Evolutionary conservation across 192 early-diverging fungal genomes (phyloP).

Genomic region (Cetraspora pellucida): DNA sequence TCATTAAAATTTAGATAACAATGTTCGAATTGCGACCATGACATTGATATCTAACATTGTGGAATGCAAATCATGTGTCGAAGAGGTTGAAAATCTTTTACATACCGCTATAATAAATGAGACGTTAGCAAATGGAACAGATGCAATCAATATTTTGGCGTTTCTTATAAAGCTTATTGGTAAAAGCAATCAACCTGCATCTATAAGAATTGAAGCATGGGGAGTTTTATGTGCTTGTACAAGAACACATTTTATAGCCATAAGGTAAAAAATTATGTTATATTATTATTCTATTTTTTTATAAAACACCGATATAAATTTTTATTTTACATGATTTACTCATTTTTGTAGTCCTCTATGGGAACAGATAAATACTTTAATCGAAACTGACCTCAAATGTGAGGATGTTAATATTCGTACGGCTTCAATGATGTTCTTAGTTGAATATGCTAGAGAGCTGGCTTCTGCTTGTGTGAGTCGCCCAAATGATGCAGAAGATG

Average conservation of each 20-base stretch:
- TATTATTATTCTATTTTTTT: background rate
- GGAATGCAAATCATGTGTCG: slow-evolving; percentile 5
- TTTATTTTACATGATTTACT: background rate
- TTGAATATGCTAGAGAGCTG: slow-evolving; percentile 45
- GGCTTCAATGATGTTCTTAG: slow-evolving; percentile 46
- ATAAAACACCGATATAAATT: background rate
- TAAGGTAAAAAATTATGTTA: slow-evolving; percentile 2
- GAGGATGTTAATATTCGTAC: slow-evolving; percentile 45
- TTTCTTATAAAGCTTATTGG: slow-evolving; percentile 36
- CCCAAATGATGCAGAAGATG: slow-evolving; percentile 4
- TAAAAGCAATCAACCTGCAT: background rate
- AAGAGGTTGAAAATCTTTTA: slow-evolving; percentile 4
- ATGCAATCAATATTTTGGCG: slow-evolving; percentile 18
- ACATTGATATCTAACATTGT: slow-evolving; percentile 23
- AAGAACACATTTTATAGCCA: slow-evolving; percentile 38
- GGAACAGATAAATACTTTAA: slow-evolving; percentile 36
- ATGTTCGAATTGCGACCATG: slow-evolving; percentile 5
- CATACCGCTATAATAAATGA: background rate
- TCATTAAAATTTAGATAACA: background rate
- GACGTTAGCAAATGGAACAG: too few species aligned
- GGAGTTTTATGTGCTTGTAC: slow-evolving; percentile 41
- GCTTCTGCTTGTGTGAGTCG: background rate
- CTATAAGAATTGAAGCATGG: slow-evolving; percentile 47
- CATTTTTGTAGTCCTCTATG: slow-evolving; percentile 34
- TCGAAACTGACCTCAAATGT: slow-evolving; percentile 21